Evolutionary conservation across 73 alveolate species (phyloP).

Genomic region (Paramecium biaurelia): DNA sequence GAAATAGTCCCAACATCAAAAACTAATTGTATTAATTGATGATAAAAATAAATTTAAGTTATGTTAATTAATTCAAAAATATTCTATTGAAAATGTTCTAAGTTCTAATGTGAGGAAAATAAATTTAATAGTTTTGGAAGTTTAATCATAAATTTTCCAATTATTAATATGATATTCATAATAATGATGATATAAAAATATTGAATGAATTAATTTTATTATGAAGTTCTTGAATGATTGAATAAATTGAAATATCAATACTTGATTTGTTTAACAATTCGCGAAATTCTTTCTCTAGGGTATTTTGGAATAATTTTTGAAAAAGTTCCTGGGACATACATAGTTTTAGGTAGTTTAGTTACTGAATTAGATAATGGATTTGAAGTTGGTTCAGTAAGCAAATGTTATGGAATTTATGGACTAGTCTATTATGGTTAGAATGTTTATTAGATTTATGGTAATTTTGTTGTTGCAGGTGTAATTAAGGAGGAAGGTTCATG

Average conservation of each 20-base stretch:
- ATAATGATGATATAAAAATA: background rate
- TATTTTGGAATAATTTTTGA: background rate
- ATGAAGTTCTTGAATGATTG: background rate
- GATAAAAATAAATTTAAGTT: no score
- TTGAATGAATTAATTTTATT: background rate
- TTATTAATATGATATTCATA: background rate
- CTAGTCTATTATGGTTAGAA: background rate
- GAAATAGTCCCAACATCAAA: no score
- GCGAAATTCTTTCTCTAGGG: conserved; percentile 39
- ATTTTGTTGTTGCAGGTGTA: background rate
- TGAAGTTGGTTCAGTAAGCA: background rate
- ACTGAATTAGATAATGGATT: background rate
- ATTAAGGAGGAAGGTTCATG: background rate
- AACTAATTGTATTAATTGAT: no score
- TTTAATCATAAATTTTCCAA: background rate
- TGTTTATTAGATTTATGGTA: background rate
- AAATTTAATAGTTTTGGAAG: background rate
- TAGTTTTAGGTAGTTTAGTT: conserved; percentile 9
- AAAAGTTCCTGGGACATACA: background rate
- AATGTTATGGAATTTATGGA: background rate
- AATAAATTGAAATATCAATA: background rate
- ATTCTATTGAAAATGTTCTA: background rate
- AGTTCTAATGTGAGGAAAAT: background rate
- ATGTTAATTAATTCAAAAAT: no score
- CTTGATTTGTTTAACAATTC: background rate